Evolutionary conservation across 2,329 filamentous ascomycete genomes (phyloP), one percentile per base, ranked within the genome.

Genomic region (Trichoderma cornu-damae): DNA sequence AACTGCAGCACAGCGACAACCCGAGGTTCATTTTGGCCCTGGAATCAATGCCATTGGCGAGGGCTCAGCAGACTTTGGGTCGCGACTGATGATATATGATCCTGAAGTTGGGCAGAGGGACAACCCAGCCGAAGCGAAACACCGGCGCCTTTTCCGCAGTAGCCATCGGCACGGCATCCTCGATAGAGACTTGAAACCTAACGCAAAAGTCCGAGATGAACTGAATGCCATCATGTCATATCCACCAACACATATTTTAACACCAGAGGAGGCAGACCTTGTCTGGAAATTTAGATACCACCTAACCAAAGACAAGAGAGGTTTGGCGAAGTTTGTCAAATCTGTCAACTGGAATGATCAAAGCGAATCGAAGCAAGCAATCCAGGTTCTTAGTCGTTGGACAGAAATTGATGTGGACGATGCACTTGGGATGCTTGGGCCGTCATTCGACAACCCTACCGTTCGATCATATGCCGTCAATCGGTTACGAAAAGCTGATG

Each of bases 251-350:
- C 91, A 96, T 61, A 83, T 89, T 47, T 78, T 99, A 22, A 90
- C 85, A 1, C 84, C 90, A 0, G 92, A 96, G 69, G 94, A 99
- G 71, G 95, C 96, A 68, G 94, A 99, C 71, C 79, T 96, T 51
- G 85, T 99, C 18, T 99, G 95, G 95, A 94, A 95, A 66, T 99
- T 97, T 75, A 83, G 94, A 59, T 96, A 97, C 71, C 93, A 96
- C 70, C 74, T 99, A 20, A 94, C 92, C 1, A 82, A 91, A 58
- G 92, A 99, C 70, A 99, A 99, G 72, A 80, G 88, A 65, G 89
- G 93, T 2, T 78, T 97, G 58, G 99, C 93, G 32, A 99, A 99
- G 67, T 96, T 99, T 65, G 90, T 97, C 70, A 99, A 97, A 71
- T 96, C 93, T 0, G 93, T 96, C 37, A 92, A 95, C 63, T 99